These are phyloP conservation scores for Nigrospora oryzae DNA, from an alignment of 2,329 filamentous ascomycete genomes.

Conservation along the genomic window DNA sequence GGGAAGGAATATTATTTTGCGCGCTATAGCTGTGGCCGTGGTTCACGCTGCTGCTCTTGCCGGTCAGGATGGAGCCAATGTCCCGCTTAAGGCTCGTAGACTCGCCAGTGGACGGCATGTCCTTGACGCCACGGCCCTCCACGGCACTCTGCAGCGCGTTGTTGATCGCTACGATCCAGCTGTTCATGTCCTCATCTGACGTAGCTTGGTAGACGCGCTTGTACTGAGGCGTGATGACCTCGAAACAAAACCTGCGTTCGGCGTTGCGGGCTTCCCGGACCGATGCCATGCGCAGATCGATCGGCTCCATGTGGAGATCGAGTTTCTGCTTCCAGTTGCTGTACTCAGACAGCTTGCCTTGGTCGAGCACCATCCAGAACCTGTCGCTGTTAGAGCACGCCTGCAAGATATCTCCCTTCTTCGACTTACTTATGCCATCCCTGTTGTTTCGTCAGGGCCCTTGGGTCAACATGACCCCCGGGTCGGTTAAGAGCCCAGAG, in stretches of 20 bases:
- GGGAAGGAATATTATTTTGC: slow-evolving; percentile 53
- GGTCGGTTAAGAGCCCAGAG: slow-evolving; percentile 91
- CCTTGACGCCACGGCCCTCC: slow-evolving; percentile 62
- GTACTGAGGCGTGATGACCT: slow-evolving; percentile 93
- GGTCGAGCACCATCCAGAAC: slow-evolving; percentile 97
- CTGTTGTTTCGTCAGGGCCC: slow-evolving; percentile 92
- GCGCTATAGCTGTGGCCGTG: slow-evolving; percentile 41
- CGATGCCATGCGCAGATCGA: slow-evolving; percentile 93
- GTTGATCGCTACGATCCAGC: slow-evolving; percentile 93
- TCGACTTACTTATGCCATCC: slow-evolving; percentile 88
- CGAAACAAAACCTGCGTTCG: slow-evolving; percentile 93
- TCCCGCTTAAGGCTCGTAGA: slow-evolving; percentile 63
- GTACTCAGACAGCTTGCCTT: slow-evolving; percentile 94
- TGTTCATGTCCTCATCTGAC: slow-evolving; percentile 95
- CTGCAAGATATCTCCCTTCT: neutral
- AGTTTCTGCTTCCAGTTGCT: slow-evolving; percentile 98
- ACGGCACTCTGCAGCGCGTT: slow-evolving; percentile 95
- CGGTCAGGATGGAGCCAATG: slow-evolving; percentile 86
- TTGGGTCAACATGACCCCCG: slow-evolving; percentile 89
- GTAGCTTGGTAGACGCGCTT: slow-evolving; percentile 97
- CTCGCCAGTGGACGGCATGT: slow-evolving; percentile 40
- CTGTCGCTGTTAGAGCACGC: slow-evolving; percentile 30
- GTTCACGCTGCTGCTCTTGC: slow-evolving; percentile 71
- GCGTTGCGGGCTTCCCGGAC: slow-evolving; percentile 92
- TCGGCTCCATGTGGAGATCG: slow-evolving; percentile 95